Evolutionary conservation across 1,284 basidiomycete species (phyloP).

Genomic region (Papiliotrema fonsecae): DNA sequence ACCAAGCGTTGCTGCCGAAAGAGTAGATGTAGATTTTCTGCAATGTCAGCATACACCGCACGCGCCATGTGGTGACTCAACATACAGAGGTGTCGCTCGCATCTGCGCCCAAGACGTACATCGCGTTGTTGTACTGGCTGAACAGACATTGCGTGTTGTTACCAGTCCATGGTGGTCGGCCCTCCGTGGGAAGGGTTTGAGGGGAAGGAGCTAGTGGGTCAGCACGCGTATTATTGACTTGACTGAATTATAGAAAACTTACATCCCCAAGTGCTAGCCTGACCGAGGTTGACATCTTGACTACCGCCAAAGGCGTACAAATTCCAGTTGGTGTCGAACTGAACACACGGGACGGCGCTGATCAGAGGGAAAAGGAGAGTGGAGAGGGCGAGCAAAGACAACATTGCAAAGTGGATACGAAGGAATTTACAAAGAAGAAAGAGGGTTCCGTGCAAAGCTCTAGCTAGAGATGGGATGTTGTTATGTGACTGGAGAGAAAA

Average conservation of each 20-base stretch:
- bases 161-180: slow-evolving; percentile 46
- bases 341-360: slow-evolving; percentile 41
- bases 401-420: neutral
- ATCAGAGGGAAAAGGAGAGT: slow-evolving; percentile 14
- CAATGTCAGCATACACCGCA: neutral
- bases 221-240: too few relatives aligned
- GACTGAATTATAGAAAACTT: too few relatives aligned
- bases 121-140: slow-evolving; percentile 51
- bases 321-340: slow-evolving; percentile 44
- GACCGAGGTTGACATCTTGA: slow-evolving; percentile 44
- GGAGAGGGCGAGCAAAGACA: slow-evolving; percentile 6
- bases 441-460: neutral
- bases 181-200: slow-evolving; percentile 33
- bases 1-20: slow-evolving; percentile 44
- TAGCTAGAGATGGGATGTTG: too few relatives aligned
- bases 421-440: neutral
- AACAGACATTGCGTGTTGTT: slow-evolving; percentile 45
- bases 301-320: slow-evolving; percentile 48
- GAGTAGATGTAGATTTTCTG: slow-evolving; percentile 48
- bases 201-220: too few relatives aligned
- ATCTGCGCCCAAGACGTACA: slow-evolving; percentile 75
- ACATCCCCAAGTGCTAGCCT: slow-evolving; percentile 35
- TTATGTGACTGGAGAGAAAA: too few relatives aligned
- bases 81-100: slow-evolving; percentile 56
- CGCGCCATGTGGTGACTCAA: too few relatives aligned